These are phyloP conservation scores for Ilex asprella DNA, from an alignment of 257 asterid species.

Conservation along the genomic window DNA sequence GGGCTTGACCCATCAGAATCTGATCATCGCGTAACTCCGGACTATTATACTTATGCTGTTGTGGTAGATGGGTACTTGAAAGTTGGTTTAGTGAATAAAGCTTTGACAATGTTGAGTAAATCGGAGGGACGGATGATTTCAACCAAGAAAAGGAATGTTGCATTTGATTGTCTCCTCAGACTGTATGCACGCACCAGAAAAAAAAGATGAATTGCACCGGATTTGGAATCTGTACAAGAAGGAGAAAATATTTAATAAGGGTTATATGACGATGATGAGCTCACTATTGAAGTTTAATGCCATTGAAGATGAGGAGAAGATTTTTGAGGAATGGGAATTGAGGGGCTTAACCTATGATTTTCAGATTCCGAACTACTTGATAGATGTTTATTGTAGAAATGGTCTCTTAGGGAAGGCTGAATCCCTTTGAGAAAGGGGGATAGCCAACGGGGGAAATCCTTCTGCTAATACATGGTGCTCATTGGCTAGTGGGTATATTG, in stretches of 20 bases:
- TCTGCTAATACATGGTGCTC: slow-evolving; percentile 42
- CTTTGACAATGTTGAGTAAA: slow-evolving; percentile 28
- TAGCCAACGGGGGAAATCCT: slow-evolving; percentile 44
- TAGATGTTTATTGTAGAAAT: slow-evolving; percentile 42
- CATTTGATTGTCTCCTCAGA: slow-evolving; percentile 28
- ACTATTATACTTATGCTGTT: slow-evolving; percentile 29
- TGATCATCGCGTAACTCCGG: slow-evolving; percentile 13
- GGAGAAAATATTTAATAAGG: slow-evolving; percentile 33
- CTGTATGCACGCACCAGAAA: slow-evolving; percentile 50
- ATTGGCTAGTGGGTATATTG: slow-evolving; percentile 47
- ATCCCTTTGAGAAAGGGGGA: slow-evolving; percentile 28
- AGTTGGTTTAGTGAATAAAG: slow-evolving; percentile 43
- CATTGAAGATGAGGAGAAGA: slow-evolving; percentile 40
- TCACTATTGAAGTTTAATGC: slow-evolving; percentile 42
- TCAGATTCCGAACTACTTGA: slow-evolving; percentile 50
- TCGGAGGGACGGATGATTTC: slow-evolving; percentile 28
- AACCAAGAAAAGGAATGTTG: slow-evolving; percentile 6
- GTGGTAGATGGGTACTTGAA: slow-evolving; percentile 44
- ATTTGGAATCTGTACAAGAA: slow-evolving; percentile 45
- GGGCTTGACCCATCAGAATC: too few relatives aligned
- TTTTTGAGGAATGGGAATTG: slow-evolving; percentile 58
- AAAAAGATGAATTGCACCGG: slow-evolving; percentile 37
- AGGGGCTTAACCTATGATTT: slow-evolving; percentile 41
- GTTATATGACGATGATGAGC: slow-evolving; percentile 51
- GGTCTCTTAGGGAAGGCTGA: slow-evolving; percentile 52